These are phyloP conservation scores for Aspergillus sp. DNA, from an alignment of 2,329 filamentous ascomycete genomes.

Conservation along the genomic window DNA sequence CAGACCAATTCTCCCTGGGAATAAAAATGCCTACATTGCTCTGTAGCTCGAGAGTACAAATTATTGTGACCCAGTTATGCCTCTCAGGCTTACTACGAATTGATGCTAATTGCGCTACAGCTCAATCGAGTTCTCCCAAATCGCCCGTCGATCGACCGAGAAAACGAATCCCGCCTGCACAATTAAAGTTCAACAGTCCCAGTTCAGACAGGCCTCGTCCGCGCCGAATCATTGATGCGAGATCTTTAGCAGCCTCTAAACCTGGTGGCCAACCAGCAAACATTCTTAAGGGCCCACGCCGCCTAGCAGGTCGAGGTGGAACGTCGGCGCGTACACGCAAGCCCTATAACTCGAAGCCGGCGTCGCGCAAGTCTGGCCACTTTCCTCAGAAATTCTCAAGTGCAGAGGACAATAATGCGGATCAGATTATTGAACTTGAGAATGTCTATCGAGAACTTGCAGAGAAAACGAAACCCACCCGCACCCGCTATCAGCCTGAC, in stretches of 20 bases:
- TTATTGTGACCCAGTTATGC: background rate
- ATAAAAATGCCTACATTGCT: background rate
- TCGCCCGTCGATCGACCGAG: constrained; percentile 1
- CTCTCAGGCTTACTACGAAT: background rate
- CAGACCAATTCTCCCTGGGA: background rate
- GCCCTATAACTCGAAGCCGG: constrained; percentile 17
- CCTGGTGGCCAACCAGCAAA: constrained; percentile 27
- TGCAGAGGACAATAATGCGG: constrained; percentile 24
- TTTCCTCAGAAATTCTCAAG: constrained; percentile 17
- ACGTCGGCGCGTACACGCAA: constrained; percentile 21
- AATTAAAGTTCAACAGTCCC: constrained; percentile 19
- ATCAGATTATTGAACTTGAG: constrained; percentile 27
- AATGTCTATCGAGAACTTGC: constrained; percentile 30
- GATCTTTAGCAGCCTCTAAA: constrained; percentile 35
- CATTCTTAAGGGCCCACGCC: constrained; percentile 31
- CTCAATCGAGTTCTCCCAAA: background rate
- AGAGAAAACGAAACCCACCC: constrained; percentile 28
- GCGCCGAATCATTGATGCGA: constrained; percentile 35
- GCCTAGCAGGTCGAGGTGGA: constrained; percentile 23
- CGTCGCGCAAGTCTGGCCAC: constrained; percentile 10
- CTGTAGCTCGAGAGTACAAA: background rate
- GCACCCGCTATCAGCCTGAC: constrained; percentile 37
- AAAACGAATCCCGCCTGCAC: constrained; percentile 16
- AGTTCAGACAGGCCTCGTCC: constrained; percentile 22
- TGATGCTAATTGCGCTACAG: constrained; percentile 1